A percentile compares a stretch with the other conserved stretches of the same genome.
phyloP scores from a whole-genome alignment of 1,284 basidiomycete species.

The Ceratobasidium sp. region DNA sequence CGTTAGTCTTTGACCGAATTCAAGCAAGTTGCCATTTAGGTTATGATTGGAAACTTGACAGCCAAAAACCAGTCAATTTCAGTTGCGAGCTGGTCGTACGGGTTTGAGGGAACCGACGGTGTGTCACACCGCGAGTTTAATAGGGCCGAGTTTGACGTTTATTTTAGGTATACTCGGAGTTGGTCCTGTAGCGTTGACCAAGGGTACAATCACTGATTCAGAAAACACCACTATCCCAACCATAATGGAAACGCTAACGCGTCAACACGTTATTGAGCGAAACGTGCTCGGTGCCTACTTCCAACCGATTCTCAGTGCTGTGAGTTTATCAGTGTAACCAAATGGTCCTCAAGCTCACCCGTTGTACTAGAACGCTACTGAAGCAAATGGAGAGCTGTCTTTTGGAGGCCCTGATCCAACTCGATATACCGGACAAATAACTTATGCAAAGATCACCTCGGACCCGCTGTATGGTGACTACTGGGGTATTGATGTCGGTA shows the following conservation, averaged over 20 bases:
- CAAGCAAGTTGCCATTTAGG: neutral
- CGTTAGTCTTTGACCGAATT: neutral
- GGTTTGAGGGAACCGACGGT: slow-evolving; percentile 33
- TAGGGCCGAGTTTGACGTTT: neutral
- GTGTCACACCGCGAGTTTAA: neutral
- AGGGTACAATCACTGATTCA: slow-evolving; percentile 41
- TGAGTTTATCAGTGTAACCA: too few species aligned
- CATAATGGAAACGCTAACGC: slow-evolving; percentile 38
- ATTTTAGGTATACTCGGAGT: slow-evolving; percentile 46
- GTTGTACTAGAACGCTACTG: slow-evolving; percentile 13
- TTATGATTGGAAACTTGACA: slow-evolving; percentile 2
- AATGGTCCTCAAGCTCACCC: neutral
- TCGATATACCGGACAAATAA: slow-evolving; percentile 43
- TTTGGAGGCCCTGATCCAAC: slow-evolving; percentile 46
- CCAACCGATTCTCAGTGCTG: slow-evolving; percentile 31
- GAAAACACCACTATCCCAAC: slow-evolving; percentile 42
- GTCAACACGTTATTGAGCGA: slow-evolving; percentile 15
- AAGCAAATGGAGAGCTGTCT: slow-evolving; percentile 48
- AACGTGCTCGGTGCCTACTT: slow-evolving; percentile 49
- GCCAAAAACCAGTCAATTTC: slow-evolving; percentile 39
- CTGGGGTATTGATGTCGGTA: slow-evolving; percentile 43
- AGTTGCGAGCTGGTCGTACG: slow-evolving; percentile 28
- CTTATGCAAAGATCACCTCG: slow-evolving; percentile 40
- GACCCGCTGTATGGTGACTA: slow-evolving; percentile 37
- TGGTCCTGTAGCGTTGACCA: slow-evolving; percentile 43